phyloP scores from a whole-genome alignment of 2,329 filamentous ascomycete genomes.

The Reticulascus tulasneorum region DNA sequence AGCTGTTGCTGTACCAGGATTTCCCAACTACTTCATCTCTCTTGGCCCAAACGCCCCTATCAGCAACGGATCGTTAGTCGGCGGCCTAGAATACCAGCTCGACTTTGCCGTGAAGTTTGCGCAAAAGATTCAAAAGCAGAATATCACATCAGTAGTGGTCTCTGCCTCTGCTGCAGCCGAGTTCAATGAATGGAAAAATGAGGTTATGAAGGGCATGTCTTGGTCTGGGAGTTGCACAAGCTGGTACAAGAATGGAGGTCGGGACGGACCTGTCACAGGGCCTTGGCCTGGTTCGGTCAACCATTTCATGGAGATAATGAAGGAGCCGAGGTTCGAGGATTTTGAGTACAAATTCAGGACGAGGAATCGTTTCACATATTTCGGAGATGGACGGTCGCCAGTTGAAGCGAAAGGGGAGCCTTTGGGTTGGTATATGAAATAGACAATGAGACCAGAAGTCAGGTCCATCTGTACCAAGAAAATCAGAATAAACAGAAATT shows the following conservation, averaged over 20 bases:
- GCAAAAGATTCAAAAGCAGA: slow-evolving; percentile 19
- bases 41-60: slow-evolving; percentile 14
- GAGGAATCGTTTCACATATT: slow-evolving; percentile 20
- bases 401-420: too few relatives aligned
- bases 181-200: slow-evolving; percentile 35
- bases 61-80: slow-evolving; percentile 12
- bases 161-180: too few relatives aligned
- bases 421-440: too few relatives aligned
- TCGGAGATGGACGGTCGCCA: slow-evolving; percentile 23
- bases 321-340: slow-evolving; percentile 22
- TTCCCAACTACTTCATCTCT: slow-evolving; percentile 26
- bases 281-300: slow-evolving; percentile 22
- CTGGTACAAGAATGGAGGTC: slow-evolving; percentile 43
- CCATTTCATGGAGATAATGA: slow-evolving; percentile 21
- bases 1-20: slow-evolving; percentile 22
- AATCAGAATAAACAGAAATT: too few relatives aligned
- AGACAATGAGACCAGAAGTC: too few relatives aligned
- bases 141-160: slow-evolving; percentile 25
- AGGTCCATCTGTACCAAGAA: too few relatives aligned
- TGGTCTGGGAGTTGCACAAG: slow-evolving; percentile 36
- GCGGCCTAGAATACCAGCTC: slow-evolving; percentile 19
- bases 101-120: slow-evolving; percentile 20
- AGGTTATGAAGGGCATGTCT: slow-evolving; percentile 37
- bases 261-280: slow-evolving; percentile 40
- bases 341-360: slow-evolving; percentile 18